Conservation (phyloP, 2,329 filamentous ascomycete genomes). For the Pseudocercospora pini-densiflorae region DNA sequence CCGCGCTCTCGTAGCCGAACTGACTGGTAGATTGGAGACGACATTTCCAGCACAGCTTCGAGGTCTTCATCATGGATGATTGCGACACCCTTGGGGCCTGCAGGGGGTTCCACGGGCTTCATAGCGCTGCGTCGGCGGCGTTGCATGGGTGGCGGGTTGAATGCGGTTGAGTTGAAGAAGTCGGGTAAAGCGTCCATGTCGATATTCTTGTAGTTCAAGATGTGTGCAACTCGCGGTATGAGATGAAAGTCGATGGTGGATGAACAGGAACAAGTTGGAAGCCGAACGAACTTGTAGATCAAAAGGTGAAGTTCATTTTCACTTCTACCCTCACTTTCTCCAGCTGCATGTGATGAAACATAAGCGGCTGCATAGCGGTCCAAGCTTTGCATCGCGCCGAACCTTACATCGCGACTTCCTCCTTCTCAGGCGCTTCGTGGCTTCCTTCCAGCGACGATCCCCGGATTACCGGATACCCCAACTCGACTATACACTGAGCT, state of each 20-base stretch:
- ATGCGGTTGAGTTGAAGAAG: not conserved
- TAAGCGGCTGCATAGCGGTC: not conserved
- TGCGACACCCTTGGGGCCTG: not conserved
- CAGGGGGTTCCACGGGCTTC: not conserved
- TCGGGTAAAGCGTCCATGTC: not conserved
- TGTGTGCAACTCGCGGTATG: too few species aligned
- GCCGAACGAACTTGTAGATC: not conserved
- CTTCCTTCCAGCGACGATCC: too few species aligned
- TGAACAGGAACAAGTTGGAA: not conserved
- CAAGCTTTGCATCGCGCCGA: not conserved
- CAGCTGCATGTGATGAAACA: not conserved
- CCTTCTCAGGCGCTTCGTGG: too few species aligned
- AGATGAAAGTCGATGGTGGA: not conserved
- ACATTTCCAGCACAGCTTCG: not conserved
- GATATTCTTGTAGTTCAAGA: not conserved
- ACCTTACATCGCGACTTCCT: not conserved
- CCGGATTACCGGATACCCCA: too few species aligned
- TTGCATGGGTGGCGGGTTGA: not conserved
- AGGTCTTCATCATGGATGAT: not conserved
- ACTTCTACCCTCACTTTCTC: not conserved
- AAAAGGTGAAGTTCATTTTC: not conserved
- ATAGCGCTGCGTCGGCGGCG: not conserved
- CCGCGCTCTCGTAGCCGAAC: not conserved
- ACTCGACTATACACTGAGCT: too few species aligned
- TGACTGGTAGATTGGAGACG: not conserved